These are phyloP conservation scores for Blastobotrys apis DNA, from an alignment of 1,139 yeast species.

Conservation along the genomic window DNA sequence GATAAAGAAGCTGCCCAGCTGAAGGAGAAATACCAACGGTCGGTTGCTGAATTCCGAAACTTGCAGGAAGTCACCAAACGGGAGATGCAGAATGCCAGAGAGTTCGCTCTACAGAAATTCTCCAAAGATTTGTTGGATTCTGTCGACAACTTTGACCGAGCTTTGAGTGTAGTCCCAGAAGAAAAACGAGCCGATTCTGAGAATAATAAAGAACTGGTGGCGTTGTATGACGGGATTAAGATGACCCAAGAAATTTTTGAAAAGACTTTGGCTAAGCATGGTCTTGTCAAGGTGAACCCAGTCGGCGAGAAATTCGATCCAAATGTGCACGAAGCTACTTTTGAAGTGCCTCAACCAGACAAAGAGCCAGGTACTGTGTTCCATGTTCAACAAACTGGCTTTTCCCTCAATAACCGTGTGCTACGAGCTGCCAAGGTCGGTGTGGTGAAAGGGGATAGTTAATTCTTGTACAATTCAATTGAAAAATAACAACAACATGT, in stretches of 20 bases:
- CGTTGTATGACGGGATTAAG: slow-evolving; percentile 81
- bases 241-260: slow-evolving; percentile 88
- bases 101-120: slow-evolving; percentile 88
- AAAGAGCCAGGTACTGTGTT: slow-evolving; percentile 91
- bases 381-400: slow-evolving; percentile 91
- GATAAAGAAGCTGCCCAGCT: slow-evolving; percentile 78
- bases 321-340: slow-evolving; percentile 88
- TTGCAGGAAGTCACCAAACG: slow-evolving; percentile 86
- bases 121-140: slow-evolving; percentile 89
- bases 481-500: neutral
- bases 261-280: slow-evolving; percentile 77
- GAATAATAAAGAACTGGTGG: slow-evolving; percentile 54
- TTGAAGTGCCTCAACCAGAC: slow-evolving; percentile 82
- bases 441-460: slow-evolving; percentile 56
- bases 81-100: slow-evolving; percentile 82
- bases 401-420: slow-evolving; percentile 79
- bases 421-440: slow-evolving; percentile 97
- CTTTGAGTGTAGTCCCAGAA: slow-evolving; percentile 66
- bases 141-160: slow-evolving; percentile 86
- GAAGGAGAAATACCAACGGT: slow-evolving; percentile 77
- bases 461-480: neutral
- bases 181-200: slow-evolving; percentile 42
- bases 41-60: slow-evolving; percentile 90
- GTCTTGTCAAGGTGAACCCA: slow-evolving; percentile 77
- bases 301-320: slow-evolving; percentile 86